A percentile compares a stretch with the other conserved stretches of the same genome.
Evolutionary conservation across 2,329 filamentous ascomycete genomes (phyloP).

Genomic region (Atkinsonella texensis): DNA sequence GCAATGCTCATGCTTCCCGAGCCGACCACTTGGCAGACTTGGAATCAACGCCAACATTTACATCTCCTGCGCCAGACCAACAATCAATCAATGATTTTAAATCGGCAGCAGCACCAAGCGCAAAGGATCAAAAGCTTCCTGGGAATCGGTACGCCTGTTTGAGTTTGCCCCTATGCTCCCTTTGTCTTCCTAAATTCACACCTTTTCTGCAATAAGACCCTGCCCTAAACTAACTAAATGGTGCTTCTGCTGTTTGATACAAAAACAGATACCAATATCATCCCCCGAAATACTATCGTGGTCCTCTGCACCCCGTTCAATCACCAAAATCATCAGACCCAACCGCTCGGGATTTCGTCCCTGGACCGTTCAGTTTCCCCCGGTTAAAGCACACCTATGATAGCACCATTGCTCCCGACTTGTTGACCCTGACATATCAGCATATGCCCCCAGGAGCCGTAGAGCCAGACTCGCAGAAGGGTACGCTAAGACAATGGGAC

Average conservation of each 20-base stretch:
- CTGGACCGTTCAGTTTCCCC: slow-evolving; percentile 81
- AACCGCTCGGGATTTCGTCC: slow-evolving; percentile 74
- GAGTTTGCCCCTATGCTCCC: background rate
- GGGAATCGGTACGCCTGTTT: slow-evolving; percentile 31
- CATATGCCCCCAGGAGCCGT: slow-evolving; percentile 71
- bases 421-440: slow-evolving; percentile 78
- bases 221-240: background rate
- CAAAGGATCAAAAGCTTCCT: slow-evolving; percentile 28
- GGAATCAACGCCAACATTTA: slow-evolving; percentile 38
- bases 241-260: background rate
- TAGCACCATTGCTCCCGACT: slow-evolving; percentile 72
- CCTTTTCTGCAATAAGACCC: background rate
- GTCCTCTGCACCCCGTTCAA: slow-evolving; percentile 85
- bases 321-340: slow-evolving; percentile 79
- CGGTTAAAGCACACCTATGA: slow-evolving; percentile 86
- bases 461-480: slow-evolving; percentile 31
- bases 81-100: slow-evolving; percentile 28
- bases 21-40: slow-evolving; percentile 31
- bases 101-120: slow-evolving; percentile 21
- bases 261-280: slow-evolving; percentile 76
- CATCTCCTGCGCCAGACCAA: slow-evolving; percentile 27
- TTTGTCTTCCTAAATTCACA: slow-evolving; percentile 22
- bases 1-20: slow-evolving; percentile 15
- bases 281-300: slow-evolving; percentile 87
- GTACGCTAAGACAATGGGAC: slow-evolving; percentile 74